Base-by-base conservation (phyloP, 139 green algal genomes). In the Dunaliella primolecta region DNA sequence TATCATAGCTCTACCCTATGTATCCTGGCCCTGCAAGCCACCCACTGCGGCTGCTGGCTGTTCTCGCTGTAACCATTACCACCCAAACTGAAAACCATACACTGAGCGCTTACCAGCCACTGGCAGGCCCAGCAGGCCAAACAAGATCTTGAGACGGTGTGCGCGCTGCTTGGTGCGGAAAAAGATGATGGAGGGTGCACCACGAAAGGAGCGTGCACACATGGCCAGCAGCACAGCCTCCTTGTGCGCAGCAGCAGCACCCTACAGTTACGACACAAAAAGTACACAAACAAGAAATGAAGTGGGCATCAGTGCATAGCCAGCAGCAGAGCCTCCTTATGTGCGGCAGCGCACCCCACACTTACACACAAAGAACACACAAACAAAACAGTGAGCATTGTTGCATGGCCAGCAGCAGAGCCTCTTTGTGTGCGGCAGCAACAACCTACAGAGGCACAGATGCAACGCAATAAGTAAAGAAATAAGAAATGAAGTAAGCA, bases 121-220 rank as follows among this genome's bases (percentile, higher is more conserved):
- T 29, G 93, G 92, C 74, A 99, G 90, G 1, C 93, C 90, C 1
- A 87, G 88, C 32, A 99, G 89, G 1, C 96, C 96, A 88, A 99
- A 98, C 38, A 99, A 82, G 38, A 99, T 96, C 90, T 98, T 98
- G 25, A 96, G 86, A 0, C 97, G 79, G 90, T 99, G 97, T 27
- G 95, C 96, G 1, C 89, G 86, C 80, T 95, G 90, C 91, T 99
- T 99, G 36, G 96, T 98, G 46, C 86, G 82, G 84, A 93, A 95
- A 85, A 99, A 99, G 1, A 99, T 88, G 75, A 99, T 99, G 77
- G 90, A 93, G 72, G 89, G 89, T 32, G 92, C 95, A 1, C 36
- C 78, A 1, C 33, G 80, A 85, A 98, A 97, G 79, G 89, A 90
- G 55, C 95, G 89, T 0, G 88, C 75, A 82, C 91, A 95, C 77